Base-by-base conservation (phyloP, 129 eudicot species). In the Escallonia herrerae region DNA sequence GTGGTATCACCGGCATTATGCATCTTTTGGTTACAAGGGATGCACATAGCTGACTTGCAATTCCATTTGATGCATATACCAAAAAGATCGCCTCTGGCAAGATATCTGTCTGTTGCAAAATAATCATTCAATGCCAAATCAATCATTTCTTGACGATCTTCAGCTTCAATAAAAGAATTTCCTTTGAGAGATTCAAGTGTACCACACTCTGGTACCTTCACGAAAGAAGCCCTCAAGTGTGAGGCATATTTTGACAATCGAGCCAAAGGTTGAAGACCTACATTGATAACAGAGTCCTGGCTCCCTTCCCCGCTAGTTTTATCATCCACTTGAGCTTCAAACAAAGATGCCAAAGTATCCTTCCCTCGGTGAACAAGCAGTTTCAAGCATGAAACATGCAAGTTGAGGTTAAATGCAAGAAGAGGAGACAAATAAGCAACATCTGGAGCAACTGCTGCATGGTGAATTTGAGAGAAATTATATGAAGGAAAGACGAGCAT, bases 151-250 rank as follows among this genome's bases (percentile, higher is more conserved):
- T 91, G 98, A 44, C 96, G 98, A 63, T 87, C 82, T 72, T 78
- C 77, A 57, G 86, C 82, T 68, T 91, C 98, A 43, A 78, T 73
- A 6, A 86, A 75, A 44, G 96, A 85, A 62, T 69, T 77, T 62
- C 82, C 84, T 73, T 49, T 76, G 38, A 87, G 90, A 56, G 86
- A 73, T 56, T 83, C 91, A 76, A 91, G 85, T 60, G 73, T 83
- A 58, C 94, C 95, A 72, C 95, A 87, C 72, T 87, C 89, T 6
- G 97, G 96, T 67, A 91, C 80, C 80, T 88, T 91, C 71, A 91
- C 89, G 74, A 87, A 91, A 8, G 98, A 81, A 40, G 76, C 82
- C 76, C 96, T 87, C 62, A 91, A 70, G 65, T 91, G 98, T 60
- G 98, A 85, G 22, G 98, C 98, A 71, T 81, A 91, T 70, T 76